Base-by-base conservation (phyloP, 257 asterid genomes). In the Solanum sitiens region DNA sequence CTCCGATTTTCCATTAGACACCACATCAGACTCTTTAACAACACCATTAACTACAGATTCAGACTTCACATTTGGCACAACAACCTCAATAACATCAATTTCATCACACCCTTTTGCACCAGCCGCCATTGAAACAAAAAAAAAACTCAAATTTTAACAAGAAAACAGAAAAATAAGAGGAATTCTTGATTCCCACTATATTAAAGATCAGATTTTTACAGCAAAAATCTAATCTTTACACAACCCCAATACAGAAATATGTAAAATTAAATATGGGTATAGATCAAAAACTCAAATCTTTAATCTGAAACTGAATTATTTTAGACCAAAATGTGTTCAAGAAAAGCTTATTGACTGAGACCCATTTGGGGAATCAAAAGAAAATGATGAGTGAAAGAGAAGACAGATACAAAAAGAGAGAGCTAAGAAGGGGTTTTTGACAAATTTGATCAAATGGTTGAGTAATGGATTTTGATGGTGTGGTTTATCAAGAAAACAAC, bases 21-120 rank as follows among this genome's bases (percentile, higher is more conserved):
- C 70, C 35, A 91, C 92, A 89, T 91, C 95, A 61, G 95, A 90
- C 67, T 89, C 94, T 89, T 93, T 89, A 86, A 83, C 93, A 85
- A 87, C 91, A 89, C 87, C 87, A 20, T 33, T 32, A 71, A 18
- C 53, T 86, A 86, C 47, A 76, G 93, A 68, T 11, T 53, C 87
- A 45, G 88, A 83, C 50, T 63, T 77, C 45, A 30, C 89, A 89
- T 88, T 75, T 75, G 89, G 93, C 89, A 87, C 91, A 84, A 92
- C 87, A 87, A 90, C 89, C 86, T 91, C 93, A 91, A 92, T 88
- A 88, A 89, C 94, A 85, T 92, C 92, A 84, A 93, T 91, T 89
- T 94, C 97, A 92, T 91, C 96, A 88, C 88, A 89, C 89, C 92
- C 94, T 90, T 95, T 97, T 86, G 98, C 91, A 89, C 93, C 98